phyloP scores from a whole-genome alignment of 441 rosid genomes.

The Francoa sonchifolia region DNA sequence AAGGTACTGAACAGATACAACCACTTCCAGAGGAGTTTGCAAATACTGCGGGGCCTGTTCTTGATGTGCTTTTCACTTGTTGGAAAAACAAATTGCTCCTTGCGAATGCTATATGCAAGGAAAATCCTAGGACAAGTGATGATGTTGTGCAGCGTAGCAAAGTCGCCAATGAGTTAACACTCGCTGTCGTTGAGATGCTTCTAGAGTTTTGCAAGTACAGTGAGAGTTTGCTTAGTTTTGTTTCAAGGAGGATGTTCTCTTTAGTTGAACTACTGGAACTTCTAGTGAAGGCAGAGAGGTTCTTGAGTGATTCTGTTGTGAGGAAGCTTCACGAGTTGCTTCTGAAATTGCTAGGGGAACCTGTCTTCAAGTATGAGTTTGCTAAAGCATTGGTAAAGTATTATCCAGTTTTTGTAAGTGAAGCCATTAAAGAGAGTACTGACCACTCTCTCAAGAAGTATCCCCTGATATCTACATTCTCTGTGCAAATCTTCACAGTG shows the following conservation, averaged over 20 bases:
- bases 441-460: slow-evolving; percentile 36
- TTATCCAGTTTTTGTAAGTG: slow-evolving; percentile 59
- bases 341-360: slow-evolving; percentile 85
- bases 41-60: slow-evolving; percentile 59
- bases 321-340: slow-evolving; percentile 69
- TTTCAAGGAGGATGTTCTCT: slow-evolving; percentile 52
- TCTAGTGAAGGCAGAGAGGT: slow-evolving; percentile 75
- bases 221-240: slow-evolving; percentile 92
- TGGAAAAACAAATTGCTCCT: slow-evolving; percentile 57
- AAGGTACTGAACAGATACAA: slow-evolving; percentile 89
- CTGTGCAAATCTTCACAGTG: slow-evolving; percentile 93
- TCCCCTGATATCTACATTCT: slow-evolving; percentile 56
- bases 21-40: slow-evolving; percentile 69
- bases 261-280: slow-evolving; percentile 53
- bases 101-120: slow-evolving; percentile 30
- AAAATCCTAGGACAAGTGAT: slow-evolving; percentile 27
- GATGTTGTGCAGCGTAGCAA: slow-evolving; percentile 19
- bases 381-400: slow-evolving; percentile 75
- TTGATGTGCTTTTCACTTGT: slow-evolving; percentile 52
- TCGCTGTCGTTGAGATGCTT: slow-evolving; percentile 69
- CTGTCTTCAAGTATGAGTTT: slow-evolving; percentile 78
- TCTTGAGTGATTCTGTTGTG: slow-evolving; percentile 34
- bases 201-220: slow-evolving; percentile 63
- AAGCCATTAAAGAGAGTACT: slow-evolving; percentile 44
- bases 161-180: slow-evolving; percentile 57